These are phyloP conservation scores for Clonostachys rhizophaga DNA, from an alignment of 2,329 filamentous ascomycete species.

Conservation along the genomic window DNA sequence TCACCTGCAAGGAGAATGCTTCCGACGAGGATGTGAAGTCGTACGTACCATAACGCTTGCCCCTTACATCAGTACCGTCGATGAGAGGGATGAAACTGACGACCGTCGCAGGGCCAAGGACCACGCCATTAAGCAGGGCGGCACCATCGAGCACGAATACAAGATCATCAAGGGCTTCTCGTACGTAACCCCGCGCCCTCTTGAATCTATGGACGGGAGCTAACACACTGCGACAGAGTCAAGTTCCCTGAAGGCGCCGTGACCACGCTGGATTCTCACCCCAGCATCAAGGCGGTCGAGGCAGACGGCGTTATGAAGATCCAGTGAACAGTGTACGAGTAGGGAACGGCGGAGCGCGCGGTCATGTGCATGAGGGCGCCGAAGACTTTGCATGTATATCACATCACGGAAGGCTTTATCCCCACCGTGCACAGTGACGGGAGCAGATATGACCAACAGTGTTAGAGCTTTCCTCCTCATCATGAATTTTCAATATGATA, in stretches of 20 bases:
- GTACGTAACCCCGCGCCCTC: conserved; percentile 48
- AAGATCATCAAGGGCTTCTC: conserved; percentile 87
- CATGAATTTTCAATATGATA: too few species aligned
- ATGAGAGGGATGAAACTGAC: conserved; percentile 41
- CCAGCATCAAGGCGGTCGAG: conserved; percentile 74
- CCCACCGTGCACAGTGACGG: too few species aligned
- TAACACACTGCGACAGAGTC: conserved; percentile 48
- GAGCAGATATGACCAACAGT: too few species aligned
- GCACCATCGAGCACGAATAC: conserved; percentile 80
- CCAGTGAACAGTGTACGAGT: conserved; percentile 46
- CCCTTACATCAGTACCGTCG: conserved; percentile 73
- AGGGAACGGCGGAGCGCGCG: neutral
- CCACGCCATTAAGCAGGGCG: conserved; percentile 68
- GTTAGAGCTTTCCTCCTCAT: too few species aligned
- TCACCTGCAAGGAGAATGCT: conserved; percentile 77
- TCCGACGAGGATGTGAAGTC: conserved; percentile 71
- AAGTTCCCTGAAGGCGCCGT: conserved; percentile 65
- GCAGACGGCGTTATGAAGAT: conserved; percentile 64
- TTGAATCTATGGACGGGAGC: neutral
- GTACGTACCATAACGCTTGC: conserved; percentile 41
- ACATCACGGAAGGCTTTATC: too few species aligned
- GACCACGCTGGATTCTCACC: conserved; percentile 59
- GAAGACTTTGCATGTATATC: too few species aligned
- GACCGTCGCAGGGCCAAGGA: conserved; percentile 63
- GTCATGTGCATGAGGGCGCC: neutral